Evolutionary conservation across 2,329 filamentous ascomycete species (phyloP).

Genomic region (Cryphonectria parasitica): DNA sequence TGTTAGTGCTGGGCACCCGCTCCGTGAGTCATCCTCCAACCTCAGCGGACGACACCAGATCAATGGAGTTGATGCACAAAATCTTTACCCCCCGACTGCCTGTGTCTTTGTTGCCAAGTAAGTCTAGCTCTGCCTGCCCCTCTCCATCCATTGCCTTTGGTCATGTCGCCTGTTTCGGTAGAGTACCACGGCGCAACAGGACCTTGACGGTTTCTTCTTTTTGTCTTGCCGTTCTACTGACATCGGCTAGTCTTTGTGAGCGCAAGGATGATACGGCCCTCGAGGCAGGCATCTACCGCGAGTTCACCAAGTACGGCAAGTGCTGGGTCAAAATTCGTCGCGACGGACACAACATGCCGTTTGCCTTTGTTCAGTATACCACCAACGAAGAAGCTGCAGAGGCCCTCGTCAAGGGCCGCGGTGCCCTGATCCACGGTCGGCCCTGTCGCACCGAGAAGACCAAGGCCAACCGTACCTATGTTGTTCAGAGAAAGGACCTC

Average conservation of each 20-base stretch:
- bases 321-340: conserved; percentile 68
- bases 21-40: conserved; percentile 27
- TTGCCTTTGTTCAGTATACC: conserved; percentile 66
- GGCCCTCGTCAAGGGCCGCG: conserved; percentile 53
- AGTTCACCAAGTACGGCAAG: conserved; percentile 58
- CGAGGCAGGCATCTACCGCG: conserved; percentile 54
- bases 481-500: conserved; percentile 48
- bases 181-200: neutral
- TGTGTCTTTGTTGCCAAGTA: conserved; percentile 72
- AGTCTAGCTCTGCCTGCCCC: conserved; percentile 36
- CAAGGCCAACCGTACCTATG: conserved; percentile 60
- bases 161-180: neutral
- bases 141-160: neutral
- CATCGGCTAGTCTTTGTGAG: conserved; percentile 55
- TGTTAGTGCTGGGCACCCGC: conserved; percentile 3
- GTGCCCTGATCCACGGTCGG: conserved; percentile 56
- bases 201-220: neutral
- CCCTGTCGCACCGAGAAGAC: conserved; percentile 67
- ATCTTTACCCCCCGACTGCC: conserved; percentile 55
- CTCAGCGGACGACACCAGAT: conserved; percentile 29
- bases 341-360: conserved; percentile 61
- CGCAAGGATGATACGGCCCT: conserved; percentile 54
- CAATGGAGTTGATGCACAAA: conserved; percentile 53
- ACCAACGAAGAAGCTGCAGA: conserved; percentile 49
- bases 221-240: conserved; percentile 25